phyloP scores from a whole-genome alignment of 2,329 filamentous ascomycete genomes.

The Pezicula neosporulosa region DNA sequence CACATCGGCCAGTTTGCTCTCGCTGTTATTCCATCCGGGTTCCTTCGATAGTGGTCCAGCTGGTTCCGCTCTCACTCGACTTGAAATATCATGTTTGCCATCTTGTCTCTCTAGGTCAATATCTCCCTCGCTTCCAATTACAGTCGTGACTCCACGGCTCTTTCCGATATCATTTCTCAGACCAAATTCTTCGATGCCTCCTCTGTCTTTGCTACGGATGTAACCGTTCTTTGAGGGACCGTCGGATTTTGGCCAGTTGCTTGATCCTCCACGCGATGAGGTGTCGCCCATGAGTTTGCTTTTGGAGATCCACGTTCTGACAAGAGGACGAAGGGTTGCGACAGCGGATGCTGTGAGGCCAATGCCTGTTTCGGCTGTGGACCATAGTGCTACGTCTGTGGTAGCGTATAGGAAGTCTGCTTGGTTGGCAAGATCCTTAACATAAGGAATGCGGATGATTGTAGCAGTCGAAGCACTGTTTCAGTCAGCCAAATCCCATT shows the following conservation, averaged over 20 bases:
- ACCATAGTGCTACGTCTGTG: conserved; percentile 23
- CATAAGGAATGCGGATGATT: conserved; percentile 25
- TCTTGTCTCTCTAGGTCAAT: not conserved
- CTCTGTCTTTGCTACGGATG: conserved; percentile 4
- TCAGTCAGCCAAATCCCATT: not conserved
- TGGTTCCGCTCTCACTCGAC: conserved; percentile 1
- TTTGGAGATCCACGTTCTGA: conserved; percentile 4
- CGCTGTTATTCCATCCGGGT: conserved; percentile 7
- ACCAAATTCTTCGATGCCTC: conserved; percentile 9
- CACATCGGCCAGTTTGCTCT: conserved; percentile 8
- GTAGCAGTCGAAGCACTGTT: conserved; percentile 20
- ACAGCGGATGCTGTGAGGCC: conserved; percentile 16
- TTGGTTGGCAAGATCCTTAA: conserved; percentile 11
- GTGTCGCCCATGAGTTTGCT: conserved; percentile 11
- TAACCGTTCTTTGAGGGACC: conserved; percentile 3
- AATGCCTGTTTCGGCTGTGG: conserved; percentile 18
- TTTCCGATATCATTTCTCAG: conserved; percentile 13
- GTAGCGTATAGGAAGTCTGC: conserved; percentile 22
- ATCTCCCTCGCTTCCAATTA: conserved; percentile 8
- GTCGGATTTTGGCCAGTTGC: conserved; percentile 5
- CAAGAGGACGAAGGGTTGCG: conserved; percentile 20
- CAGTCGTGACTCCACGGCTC: conserved; percentile 11
- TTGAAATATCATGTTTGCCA: not conserved
- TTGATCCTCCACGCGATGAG: conserved; percentile 1
- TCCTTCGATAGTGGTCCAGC: not conserved